These are phyloP conservation scores for Amborella trichopoda DNA, from an alignment of 164 flowering plant genomes.

Conservation along the genomic window DNA sequence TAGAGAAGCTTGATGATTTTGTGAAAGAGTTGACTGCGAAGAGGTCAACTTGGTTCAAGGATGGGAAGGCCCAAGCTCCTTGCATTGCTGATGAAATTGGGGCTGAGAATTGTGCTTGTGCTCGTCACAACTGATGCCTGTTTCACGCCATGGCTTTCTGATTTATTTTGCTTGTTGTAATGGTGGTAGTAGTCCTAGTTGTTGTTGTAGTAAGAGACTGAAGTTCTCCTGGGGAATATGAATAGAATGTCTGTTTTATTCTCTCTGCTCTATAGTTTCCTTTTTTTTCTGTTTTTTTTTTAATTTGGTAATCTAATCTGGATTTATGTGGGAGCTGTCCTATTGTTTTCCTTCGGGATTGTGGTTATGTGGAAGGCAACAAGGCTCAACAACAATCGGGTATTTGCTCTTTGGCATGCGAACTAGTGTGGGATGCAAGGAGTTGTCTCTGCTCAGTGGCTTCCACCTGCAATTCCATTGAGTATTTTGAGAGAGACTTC, in stretches of 20 bases:
- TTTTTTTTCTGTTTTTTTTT: too few relatives aligned
- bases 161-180: too few relatives aligned
- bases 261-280: too few relatives aligned
- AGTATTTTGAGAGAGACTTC: too few relatives aligned
- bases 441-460: conserved; percentile 34
- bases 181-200: too few relatives aligned
- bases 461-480: conserved; percentile 39
- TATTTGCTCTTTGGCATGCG: conserved; percentile 67
- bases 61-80: conserved; percentile 41
- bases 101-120: conserved; percentile 47
- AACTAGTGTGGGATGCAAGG: conserved; percentile 53
- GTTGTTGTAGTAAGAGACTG: too few relatives aligned
- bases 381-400: conserved; percentile 38
- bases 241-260: too few relatives aligned
- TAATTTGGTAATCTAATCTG: too few relatives aligned
- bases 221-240: too few relatives aligned
- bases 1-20: conserved; percentile 71
- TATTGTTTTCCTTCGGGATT: too few relatives aligned
- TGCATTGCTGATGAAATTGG: conserved; percentile 73
- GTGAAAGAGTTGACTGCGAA: conserved; percentile 44
- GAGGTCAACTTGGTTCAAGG: conserved; percentile 51
- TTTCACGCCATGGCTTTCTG: not conserved
- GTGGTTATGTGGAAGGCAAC: too few relatives aligned
- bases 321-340: too few relatives aligned
- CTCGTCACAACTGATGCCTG: conserved; percentile 33